Percentiles rank a stretch among this genome's conserved stretches.
These are phyloP conservation scores for Arabidopsis arenosa DNA, from an alignment of 345 rosid genomes.

Conservation along the genomic window DNA sequence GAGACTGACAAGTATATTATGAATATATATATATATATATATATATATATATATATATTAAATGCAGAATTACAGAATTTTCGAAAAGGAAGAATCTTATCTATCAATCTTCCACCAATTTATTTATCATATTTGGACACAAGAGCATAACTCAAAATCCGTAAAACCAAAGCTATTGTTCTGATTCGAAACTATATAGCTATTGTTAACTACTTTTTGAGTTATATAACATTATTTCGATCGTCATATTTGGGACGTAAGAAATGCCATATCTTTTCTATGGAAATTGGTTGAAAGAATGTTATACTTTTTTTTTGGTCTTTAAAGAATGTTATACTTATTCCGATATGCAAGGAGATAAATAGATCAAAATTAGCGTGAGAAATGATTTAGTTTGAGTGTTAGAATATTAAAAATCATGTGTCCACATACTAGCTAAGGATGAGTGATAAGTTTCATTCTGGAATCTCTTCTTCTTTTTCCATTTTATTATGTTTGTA, in stretches of 20 bases:
- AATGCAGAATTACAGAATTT: constrained; percentile 32
- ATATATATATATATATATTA: constrained; percentile 7
- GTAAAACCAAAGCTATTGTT: constrained; percentile 28
- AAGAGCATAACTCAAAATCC: constrained; percentile 37
- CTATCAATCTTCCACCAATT: constrained; percentile 38
- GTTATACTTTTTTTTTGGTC: background rate
- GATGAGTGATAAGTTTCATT: constrained; percentile 22
- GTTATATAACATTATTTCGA: background rate
- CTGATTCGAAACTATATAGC: constrained; percentile 28
- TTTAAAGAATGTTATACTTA: background rate
- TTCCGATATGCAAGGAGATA: background rate
- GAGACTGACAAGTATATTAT: constrained; percentile 29
- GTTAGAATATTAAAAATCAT: constrained; percentile 13
- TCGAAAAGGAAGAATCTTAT: constrained; percentile 45
- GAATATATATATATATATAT: constrained; percentile 10
- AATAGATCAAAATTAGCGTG: background rate
- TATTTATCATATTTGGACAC: constrained; percentile 28
- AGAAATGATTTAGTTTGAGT: constrained; percentile 1
- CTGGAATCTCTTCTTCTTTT: constrained; percentile 7
- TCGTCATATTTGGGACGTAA: constrained; percentile 31
- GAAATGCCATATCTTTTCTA: background rate
- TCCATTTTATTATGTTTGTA: background rate
- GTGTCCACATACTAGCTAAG: constrained; percentile 26
- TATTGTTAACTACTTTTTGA: background rate
- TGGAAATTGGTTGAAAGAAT: constrained; percentile 10